phyloP scores from a whole-genome alignment of 768 basidiomycete species.

The Trametes cingulata region DNA sequence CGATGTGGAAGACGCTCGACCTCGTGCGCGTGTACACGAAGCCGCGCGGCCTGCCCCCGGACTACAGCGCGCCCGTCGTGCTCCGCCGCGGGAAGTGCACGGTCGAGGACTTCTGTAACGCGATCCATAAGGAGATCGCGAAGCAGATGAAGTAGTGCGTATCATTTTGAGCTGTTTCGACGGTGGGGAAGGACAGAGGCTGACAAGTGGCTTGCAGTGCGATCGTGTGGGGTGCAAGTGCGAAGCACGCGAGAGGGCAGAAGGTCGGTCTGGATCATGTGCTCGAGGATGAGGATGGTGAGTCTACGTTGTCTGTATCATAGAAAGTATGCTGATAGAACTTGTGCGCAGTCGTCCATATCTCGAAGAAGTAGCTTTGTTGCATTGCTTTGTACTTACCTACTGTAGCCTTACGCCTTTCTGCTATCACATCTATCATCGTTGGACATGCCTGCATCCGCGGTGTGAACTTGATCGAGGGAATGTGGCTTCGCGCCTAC shows the following conservation, averaged over 20 bases:
- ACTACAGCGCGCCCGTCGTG: constrained; percentile 90
- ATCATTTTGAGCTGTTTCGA: not conserved
- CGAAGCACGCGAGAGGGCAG: constrained; percentile 96
- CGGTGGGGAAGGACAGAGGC: not conserved
- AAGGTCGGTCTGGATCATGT: constrained; percentile 89
- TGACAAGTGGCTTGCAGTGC: constrained; percentile 49
- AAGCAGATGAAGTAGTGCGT: constrained; percentile 96
- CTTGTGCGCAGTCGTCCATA: constrained; percentile 52
- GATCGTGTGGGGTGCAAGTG: constrained; percentile 94
- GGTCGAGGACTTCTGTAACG: constrained; percentile 88
- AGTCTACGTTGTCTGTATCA: constrained; percentile 25
- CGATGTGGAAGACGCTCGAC: constrained; percentile 92
- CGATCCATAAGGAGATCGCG: constrained; percentile 96
- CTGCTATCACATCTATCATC: not conserved
- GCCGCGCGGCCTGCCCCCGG: constrained; percentile 87
- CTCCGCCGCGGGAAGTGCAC: constrained; percentile 62
- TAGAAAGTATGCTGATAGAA: not conserved
- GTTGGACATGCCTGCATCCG: not conserved
- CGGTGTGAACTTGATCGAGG: not conserved
- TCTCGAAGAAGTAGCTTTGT: constrained; percentile 50
- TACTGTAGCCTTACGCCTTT: constrained; percentile 12
- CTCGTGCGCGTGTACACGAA: constrained; percentile 97
- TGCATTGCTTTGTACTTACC: not conserved
- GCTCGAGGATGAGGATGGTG: constrained; percentile 87
- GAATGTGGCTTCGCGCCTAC: too few relatives aligned